These are phyloP conservation scores for Senecio squalidus DNA, from an alignment of 140 eudicot genomes.

Conservation along the genomic window DNA sequence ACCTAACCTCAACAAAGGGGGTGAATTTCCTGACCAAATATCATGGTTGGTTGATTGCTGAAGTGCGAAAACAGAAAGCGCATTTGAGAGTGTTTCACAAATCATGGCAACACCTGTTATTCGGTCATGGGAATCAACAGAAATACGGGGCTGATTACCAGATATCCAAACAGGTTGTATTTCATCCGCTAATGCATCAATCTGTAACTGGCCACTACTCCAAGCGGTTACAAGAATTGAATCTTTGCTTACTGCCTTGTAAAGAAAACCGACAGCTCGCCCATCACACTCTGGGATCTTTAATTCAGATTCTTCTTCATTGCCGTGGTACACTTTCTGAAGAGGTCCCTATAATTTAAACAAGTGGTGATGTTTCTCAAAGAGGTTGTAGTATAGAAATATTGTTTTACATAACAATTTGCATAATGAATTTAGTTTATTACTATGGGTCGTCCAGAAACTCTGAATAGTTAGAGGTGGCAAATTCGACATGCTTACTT, in stretches of 20 bases:
- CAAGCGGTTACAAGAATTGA: slow-evolving; percentile 75
- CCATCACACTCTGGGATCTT: slow-evolving; percentile 62
- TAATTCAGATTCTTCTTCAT: slow-evolving; percentile 36
- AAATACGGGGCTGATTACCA: slow-evolving; percentile 68
- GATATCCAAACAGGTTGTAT: slow-evolving; percentile 79
- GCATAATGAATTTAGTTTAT: neutral
- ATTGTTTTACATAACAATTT: neutral
- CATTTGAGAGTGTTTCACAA: slow-evolving; percentile 55
- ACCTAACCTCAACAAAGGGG: slow-evolving; percentile 78
- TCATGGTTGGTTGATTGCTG: slow-evolving; percentile 46
- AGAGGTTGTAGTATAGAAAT: neutral
- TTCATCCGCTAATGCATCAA: slow-evolving; percentile 97
- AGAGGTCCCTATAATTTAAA: slow-evolving; percentile 71
- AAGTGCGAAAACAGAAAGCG: slow-evolving; percentile 35
- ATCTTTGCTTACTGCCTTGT: slow-evolving; percentile 79
- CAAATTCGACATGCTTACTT: no score
- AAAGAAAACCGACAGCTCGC: slow-evolving; percentile 79
- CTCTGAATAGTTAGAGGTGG: neutral
- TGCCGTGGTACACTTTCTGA: slow-evolving; percentile 48
- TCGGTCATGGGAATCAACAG: slow-evolving; percentile 55
- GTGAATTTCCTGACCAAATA: slow-evolving; percentile 82
- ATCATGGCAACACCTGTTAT: slow-evolving; percentile 87
- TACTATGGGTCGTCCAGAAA: neutral
- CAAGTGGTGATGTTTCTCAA: neutral
- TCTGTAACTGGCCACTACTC: slow-evolving; percentile 88